Percentiles rank a stretch among this genome's conserved stretches.
phyloP scores from a whole-genome alignment of 2,329 filamentous ascomycete genomes.

The Tolypocladium tropicale region DNA sequence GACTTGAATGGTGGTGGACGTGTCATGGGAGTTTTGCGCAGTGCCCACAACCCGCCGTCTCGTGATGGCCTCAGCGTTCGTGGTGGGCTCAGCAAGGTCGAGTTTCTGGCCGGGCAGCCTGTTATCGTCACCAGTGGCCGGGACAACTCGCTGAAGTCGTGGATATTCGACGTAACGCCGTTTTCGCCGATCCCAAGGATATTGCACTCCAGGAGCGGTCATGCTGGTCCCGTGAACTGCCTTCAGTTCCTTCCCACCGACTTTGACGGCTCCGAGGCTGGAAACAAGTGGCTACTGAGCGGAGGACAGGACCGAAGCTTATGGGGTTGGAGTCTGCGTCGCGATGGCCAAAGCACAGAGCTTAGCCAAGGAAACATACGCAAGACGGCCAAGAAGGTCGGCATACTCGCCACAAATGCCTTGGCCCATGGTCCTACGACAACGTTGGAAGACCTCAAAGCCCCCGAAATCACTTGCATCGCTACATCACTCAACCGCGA shows the following conservation, averaged over 20 bases:
- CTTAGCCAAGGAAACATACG: slow-evolving; percentile 83
- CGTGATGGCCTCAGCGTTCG: slow-evolving; percentile 43
- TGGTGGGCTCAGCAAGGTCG: slow-evolving; percentile 75
- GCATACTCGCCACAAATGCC: slow-evolving; percentile 51
- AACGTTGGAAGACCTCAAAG: slow-evolving; percentile 68
- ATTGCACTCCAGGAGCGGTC: slow-evolving; percentile 77
- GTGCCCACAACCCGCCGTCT: slow-evolving; percentile 73
- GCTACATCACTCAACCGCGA: slow-evolving; percentile 89
- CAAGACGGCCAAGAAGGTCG: slow-evolving; percentile 80
- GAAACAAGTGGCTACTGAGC: slow-evolving; percentile 90
- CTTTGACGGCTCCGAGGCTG: slow-evolving; percentile 79
- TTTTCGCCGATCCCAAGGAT: slow-evolving; percentile 81
- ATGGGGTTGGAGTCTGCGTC: slow-evolving; percentile 92
- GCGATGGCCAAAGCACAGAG: slow-evolving; percentile 88
- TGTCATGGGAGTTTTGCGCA: slow-evolving; percentile 75
- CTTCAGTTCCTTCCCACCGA: slow-evolving; percentile 79
- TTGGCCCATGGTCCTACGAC: slow-evolving; percentile 50
- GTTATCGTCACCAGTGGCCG: slow-evolving; percentile 82
- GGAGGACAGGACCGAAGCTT: slow-evolving; percentile 82
- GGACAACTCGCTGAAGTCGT: slow-evolving; percentile 90
- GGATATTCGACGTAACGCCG: slow-evolving; percentile 90
- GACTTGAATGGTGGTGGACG: slow-evolving; percentile 84
- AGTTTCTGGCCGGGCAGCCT: slow-evolving; percentile 83
- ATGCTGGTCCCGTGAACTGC: slow-evolving; percentile 74
- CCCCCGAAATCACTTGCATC: slow-evolving; percentile 83